These are phyloP conservation scores for Euphrasia arctica DNA, from an alignment of 305 asterid genomes.

Conservation along the genomic window DNA sequence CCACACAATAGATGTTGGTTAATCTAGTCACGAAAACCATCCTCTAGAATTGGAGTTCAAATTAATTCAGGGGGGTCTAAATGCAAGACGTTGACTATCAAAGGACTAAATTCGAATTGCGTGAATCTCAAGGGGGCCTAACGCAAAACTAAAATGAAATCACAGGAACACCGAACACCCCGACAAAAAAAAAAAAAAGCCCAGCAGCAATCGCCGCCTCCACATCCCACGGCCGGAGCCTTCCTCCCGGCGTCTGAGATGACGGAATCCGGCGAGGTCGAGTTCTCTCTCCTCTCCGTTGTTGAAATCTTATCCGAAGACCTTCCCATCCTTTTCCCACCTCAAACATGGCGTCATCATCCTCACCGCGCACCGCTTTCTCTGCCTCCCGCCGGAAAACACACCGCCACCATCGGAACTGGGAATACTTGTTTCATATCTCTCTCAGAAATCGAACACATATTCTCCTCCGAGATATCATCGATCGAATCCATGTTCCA, in stretches of 20 bases:
- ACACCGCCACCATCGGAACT: conserved; percentile 16
- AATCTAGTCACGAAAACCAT: too few relatives aligned
- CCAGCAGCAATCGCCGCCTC: too few relatives aligned
- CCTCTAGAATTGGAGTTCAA: too few relatives aligned
- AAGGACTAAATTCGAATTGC: too few relatives aligned
- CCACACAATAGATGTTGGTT: too few relatives aligned
- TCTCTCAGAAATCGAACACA: conserved; percentile 53
- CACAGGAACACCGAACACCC: too few relatives aligned
- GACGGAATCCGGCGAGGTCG: conserved; percentile 72
- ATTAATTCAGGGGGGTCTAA: too few relatives aligned
- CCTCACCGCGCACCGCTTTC: conserved; percentile 82
- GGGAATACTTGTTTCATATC: conserved; percentile 41
- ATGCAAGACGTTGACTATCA: too few relatives aligned
- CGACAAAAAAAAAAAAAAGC: too few relatives aligned
- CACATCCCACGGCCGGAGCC: conserved; percentile 40
- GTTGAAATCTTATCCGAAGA: conserved; percentile 77
- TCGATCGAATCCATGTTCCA: conserved; percentile 79
- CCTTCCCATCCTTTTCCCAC: conserved; percentile 66
- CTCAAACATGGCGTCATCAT: conserved; percentile 69
- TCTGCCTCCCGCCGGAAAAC: conserved; percentile 60
- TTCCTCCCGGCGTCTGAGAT: conserved; percentile 61
- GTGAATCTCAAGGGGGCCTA: too few relatives aligned
- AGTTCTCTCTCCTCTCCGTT: conserved; percentile 62
- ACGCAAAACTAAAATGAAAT: too few relatives aligned
- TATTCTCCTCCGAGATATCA: conserved; percentile 51